Base-by-base conservation (phyloP, 1,284 basidiomycete species). In the Ustilago trichophora region DNA sequence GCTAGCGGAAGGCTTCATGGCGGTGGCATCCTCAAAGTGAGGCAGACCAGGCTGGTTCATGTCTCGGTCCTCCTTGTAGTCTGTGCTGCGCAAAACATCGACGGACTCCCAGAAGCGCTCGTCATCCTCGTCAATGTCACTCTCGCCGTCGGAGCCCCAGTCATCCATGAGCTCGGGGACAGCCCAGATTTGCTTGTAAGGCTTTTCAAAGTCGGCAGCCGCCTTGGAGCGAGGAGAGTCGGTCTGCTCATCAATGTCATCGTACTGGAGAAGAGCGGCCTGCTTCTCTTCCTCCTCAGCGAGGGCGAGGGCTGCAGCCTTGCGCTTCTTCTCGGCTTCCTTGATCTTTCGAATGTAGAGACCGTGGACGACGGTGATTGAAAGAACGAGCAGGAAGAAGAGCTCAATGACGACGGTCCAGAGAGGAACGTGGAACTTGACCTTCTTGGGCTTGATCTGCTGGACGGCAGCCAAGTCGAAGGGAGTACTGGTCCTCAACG, bases 121-220 rank as follows among this genome's bases (percentile, higher is more conserved):
- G 32, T 72, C 64, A 29, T 72, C 69, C 36, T 69, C 69, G 38
- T 62, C 57, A n/a, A 49, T 45, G 26, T 72, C 64, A 22, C 52
- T 62, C 42, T 67, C 56, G 41, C 33, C 54, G 33, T 68, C 65
- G 16, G 65, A 68, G 7, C 47, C 63, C 63, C 56, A 66, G 44
- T 69, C 66, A 29, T 66, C 53, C 44, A 67, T 56, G 29, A 73
- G 52, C 66, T 70, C 60, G 16, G 70, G 66, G 1, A 60, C 57
- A n/a, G 58, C 54, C 63, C 66, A 69, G 27, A 69, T 58, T 44
- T 66, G 68, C 49, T 67, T 60, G 49, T 63, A 68, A 6, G 65
- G 55, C 50, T 60, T 62, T 31, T 63, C 65, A 22, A 63, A 63
- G 54, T 52, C 63, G 37, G 55, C 55, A 18, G 38, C 63, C 2